These are phyloP conservation scores for Wickerhamomyces subpelliculosus DNA, from an alignment of 805 yeast species.

Conservation along the genomic window DNA sequence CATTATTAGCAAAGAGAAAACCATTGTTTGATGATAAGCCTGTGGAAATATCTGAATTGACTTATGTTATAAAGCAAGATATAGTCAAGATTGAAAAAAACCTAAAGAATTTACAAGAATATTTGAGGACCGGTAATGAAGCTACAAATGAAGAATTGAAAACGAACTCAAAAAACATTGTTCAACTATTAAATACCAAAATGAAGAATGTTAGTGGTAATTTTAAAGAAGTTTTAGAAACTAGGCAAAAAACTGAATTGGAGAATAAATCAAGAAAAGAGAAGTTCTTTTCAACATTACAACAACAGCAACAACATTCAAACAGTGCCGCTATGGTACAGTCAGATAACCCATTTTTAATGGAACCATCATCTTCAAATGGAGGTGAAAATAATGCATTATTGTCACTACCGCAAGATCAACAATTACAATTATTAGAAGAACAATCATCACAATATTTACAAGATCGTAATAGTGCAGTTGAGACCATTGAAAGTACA, in stretches of 20 bases:
- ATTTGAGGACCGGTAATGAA: slow-evolving; percentile 33
- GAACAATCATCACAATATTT: slow-evolving; percentile 73
- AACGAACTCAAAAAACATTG: slow-evolving; percentile 75
- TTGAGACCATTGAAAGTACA: slow-evolving; percentile 94
- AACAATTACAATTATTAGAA: slow-evolving; percentile 72
- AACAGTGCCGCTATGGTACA: slow-evolving; percentile 16
- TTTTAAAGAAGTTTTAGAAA: slow-evolving; percentile 83
- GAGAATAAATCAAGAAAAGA: slow-evolving; percentile 78
- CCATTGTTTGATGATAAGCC: slow-evolving; percentile 93
- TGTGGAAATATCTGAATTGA: slow-evolving; percentile 85
- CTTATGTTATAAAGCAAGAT: slow-evolving; percentile 74
- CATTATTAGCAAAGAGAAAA: slow-evolving; percentile 77
- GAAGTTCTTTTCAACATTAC: slow-evolving; percentile 55
- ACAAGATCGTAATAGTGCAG: slow-evolving; percentile 82
- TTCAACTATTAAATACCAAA: slow-evolving; percentile 79
- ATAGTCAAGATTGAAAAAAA: slow-evolving; percentile 73
- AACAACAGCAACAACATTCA: slow-evolving; percentile 21
- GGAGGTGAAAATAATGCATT: slow-evolving; percentile 24
- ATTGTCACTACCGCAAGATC: slow-evolving; percentile 80
- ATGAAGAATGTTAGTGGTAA: slow-evolving; percentile 90
- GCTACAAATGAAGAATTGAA: slow-evolving; percentile 48
- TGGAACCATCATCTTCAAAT: slow-evolving; percentile 15
- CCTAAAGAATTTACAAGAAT: slow-evolving; percentile 54
- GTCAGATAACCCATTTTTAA: slow-evolving; percentile 32
- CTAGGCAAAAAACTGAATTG: slow-evolving; percentile 78